phyloP scores from a whole-genome alignment of 2,329 filamentous ascomycete genomes.

The Colletotrichum tanaceti region DNA sequence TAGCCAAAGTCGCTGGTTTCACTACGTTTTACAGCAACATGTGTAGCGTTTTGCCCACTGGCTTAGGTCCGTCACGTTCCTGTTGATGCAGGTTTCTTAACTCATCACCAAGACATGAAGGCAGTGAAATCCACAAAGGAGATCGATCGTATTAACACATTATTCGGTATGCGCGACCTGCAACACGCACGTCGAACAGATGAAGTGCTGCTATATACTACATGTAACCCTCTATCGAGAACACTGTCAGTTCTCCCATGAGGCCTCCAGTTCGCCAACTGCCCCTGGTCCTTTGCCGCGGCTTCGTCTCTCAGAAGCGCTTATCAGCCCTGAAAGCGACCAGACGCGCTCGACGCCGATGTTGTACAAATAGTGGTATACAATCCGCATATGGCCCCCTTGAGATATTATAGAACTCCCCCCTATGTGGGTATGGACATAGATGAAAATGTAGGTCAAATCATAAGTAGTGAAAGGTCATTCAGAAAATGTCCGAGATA shows the following conservation, averaged over 20 bases:
- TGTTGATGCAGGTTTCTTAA: too few relatives aligned
- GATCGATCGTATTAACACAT: slow-evolving; percentile 41
- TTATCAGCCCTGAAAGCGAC: slow-evolving; percentile 6
- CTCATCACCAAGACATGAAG: too few relatives aligned
- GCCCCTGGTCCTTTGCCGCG: slow-evolving; percentile 9
- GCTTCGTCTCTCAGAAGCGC: slow-evolving; percentile 26
- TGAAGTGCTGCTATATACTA: slow-evolving; percentile 26
- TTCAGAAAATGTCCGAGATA: slow-evolving; percentile 11
- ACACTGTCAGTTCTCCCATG: not conserved
- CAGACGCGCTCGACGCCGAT: slow-evolving; percentile 26
- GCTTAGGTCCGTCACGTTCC: too few relatives aligned
- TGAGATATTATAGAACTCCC: slow-evolving; percentile 17
- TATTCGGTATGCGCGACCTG: slow-evolving; percentile 9
- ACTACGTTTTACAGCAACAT: too few relatives aligned
- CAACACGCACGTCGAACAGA: slow-evolving; percentile 1
- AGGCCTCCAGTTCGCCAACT: slow-evolving; percentile 1
- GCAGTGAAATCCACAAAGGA: slow-evolving; percentile 25
- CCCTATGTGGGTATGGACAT: slow-evolving; percentile 15
- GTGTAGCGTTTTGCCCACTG: too few relatives aligned
- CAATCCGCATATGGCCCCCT: slow-evolving; percentile 20
- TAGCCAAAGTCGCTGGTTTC: too few relatives aligned
- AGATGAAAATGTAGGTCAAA: slow-evolving; percentile 16
- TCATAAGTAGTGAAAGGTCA: slow-evolving; percentile 16
- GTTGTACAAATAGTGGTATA: slow-evolving; percentile 21
- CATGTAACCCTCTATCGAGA: slow-evolving; percentile 7